Conservation (phyloP, 2,329 filamentous ascomycete genomes). For the Alternaria incomplexa region DNA sequence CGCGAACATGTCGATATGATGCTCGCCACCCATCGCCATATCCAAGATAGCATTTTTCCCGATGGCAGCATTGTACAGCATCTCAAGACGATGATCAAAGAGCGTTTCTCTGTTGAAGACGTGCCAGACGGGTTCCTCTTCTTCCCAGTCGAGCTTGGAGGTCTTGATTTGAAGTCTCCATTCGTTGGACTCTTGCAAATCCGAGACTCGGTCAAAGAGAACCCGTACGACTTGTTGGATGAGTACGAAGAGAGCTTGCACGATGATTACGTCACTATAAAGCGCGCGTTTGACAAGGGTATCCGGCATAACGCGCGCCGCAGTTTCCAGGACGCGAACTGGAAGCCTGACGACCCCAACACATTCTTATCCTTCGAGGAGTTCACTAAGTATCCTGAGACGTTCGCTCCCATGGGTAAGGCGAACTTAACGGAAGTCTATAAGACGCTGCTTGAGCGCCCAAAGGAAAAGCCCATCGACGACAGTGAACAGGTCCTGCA, state of each 20-base stretch:
- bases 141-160: slow-evolving; percentile 60
- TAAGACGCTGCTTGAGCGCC: slow-evolving; percentile 26
- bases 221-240: slow-evolving; percentile 52
- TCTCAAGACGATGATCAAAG: slow-evolving; percentile 56
- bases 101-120: slow-evolving; percentile 58
- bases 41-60: slow-evolving; percentile 57
- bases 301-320: slow-evolving; percentile 7
- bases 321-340: slow-evolving; percentile 12
- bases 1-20: slow-evolving; percentile 60
- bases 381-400: slow-evolving; percentile 31
- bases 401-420: slow-evolving; percentile 4
- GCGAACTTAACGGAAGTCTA: slow-evolving; percentile 26
- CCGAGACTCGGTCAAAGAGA: slow-evolving; percentile 33
- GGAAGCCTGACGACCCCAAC: slow-evolving; percentile 21
- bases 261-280: slow-evolving; percentile 43
- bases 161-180: slow-evolving; percentile 58
- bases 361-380: slow-evolving; percentile 38
- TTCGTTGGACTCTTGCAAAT: slow-evolving; percentile 58
- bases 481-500: slow-evolving; percentile 24
- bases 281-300: slow-evolving; percentile 38
- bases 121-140: slow-evolving; percentile 61
- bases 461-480: slow-evolving; percentile 26
- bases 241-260: slow-evolving; percentile 47
- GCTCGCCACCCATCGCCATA: slow-evolving; percentile 57
- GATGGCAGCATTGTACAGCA: slow-evolving; percentile 41